A percentile compares a stretch with the other conserved stretches of the same genome.
These are phyloP conservation scores for Hawksworthiomyces lignivorus DNA, from an alignment of 2,329 filamentous ascomycete genomes.

Conservation along the genomic window DNA sequence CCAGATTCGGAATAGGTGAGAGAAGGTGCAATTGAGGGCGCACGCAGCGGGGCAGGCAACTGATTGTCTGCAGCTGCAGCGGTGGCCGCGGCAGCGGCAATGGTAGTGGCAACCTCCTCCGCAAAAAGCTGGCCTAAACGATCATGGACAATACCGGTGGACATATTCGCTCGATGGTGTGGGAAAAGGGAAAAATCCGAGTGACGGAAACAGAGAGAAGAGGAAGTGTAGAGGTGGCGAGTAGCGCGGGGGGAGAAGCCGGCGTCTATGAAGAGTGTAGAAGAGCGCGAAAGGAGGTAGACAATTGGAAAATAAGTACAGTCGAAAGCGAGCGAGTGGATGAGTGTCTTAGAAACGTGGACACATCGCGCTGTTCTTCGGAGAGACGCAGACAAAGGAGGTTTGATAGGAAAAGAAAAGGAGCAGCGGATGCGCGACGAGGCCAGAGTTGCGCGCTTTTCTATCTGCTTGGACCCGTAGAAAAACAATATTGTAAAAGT, in stretches of 20 bases:
- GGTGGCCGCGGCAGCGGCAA: constrained; percentile 12
- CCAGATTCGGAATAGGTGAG: constrained; percentile 56
- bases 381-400: too few relatives aligned
- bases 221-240: background rate
- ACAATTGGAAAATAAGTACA: background rate
- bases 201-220: background rate
- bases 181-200: background rate
- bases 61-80: constrained; percentile 31
- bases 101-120: constrained; percentile 13
- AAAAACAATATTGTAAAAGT: too few relatives aligned
- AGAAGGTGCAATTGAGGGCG: constrained; percentile 50
- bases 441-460: too few relatives aligned
- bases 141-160: constrained; percentile 9
- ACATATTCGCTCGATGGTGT: constrained; percentile 7
- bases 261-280: background rate
- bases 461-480: too few relatives aligned
- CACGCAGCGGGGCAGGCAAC: constrained; percentile 35
- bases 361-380: constrained; percentile 4
- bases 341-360: background rate
- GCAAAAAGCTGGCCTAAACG: constrained; percentile 15
- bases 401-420: background rate
- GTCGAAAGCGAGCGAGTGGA: constrained; percentile 1
- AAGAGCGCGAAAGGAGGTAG: background rate
- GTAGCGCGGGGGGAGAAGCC: background rate
- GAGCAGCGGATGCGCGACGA: too few relatives aligned